phyloP scores from a whole-genome alignment of 2,329 filamentous ascomycete species.

The Pseudogymnoascus sp. region DNA sequence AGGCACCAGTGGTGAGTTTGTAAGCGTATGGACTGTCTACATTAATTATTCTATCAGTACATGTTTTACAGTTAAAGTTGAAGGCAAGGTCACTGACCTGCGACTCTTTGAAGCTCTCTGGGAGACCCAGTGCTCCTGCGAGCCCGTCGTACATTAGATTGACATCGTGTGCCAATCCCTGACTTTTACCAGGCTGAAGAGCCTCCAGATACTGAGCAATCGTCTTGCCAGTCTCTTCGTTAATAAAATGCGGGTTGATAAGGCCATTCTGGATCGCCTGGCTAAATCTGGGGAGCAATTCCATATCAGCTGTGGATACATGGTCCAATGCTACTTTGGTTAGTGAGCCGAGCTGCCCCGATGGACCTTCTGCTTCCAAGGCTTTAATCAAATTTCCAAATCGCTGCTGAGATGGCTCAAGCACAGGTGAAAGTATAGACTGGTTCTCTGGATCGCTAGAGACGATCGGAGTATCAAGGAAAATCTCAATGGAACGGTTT shows the following conservation, averaged over 20 bases:
- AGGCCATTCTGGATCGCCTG: conserved; percentile 13
- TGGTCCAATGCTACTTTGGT: conserved; percentile 26
- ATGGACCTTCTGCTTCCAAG: conserved; percentile 11
- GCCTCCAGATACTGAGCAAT: conserved; percentile 21
- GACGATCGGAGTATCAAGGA: conserved; percentile 44
- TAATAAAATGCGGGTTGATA: not conserved
- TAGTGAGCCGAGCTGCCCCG: conserved; percentile 14
- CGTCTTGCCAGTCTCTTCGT: conserved; percentile 4
- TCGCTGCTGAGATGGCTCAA: conserved; percentile 25
- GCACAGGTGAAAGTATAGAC: not conserved
- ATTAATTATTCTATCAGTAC: conserved; percentile 29
- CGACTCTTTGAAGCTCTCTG: conserved; percentile 31
- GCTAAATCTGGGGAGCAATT: conserved; percentile 24
- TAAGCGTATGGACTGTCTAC: conserved; percentile 52
- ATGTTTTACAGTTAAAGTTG: conserved; percentile 24
- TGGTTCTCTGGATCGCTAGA: not conserved
- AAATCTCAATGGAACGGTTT: conserved; percentile 88
- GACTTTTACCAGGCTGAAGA: conserved; percentile 20
- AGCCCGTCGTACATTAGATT: conserved; percentile 21
- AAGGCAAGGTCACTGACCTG: conserved; percentile 37
- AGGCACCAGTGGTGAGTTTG: conserved; percentile 47
- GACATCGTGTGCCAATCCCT: conserved; percentile 21
- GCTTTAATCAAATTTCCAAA: conserved; percentile 22
- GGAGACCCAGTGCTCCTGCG: conserved; percentile 19
- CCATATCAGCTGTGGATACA: conserved; percentile 27